phyloP scores from a whole-genome alignment of 371 early-diverging fungal species.

The Coemansia sp. region DNA sequence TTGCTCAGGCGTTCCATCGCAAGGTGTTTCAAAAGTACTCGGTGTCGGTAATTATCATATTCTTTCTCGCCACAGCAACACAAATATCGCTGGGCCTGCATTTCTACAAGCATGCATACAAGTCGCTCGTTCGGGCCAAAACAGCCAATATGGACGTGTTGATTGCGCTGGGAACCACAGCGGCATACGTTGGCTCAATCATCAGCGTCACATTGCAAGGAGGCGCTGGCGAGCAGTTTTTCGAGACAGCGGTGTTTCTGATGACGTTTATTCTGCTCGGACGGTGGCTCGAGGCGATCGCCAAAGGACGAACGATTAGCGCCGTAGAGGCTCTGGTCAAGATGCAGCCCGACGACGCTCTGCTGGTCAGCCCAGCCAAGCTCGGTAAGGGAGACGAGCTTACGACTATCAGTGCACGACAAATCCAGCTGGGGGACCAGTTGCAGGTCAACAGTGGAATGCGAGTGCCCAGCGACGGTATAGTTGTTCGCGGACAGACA shows the following conservation, averaged over 20 bases:
- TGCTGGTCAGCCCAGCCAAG: conserved; percentile 25
- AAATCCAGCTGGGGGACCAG: conserved; percentile 80
- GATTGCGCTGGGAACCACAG: conserved; percentile 80
- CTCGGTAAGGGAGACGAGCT: conserved; percentile 19
- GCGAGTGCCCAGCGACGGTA: conserved; percentile 89
- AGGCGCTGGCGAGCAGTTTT: conserved; percentile 68
- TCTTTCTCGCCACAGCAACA: conserved; percentile 72
- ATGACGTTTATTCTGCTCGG: conserved; percentile 88
- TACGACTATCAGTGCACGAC: conserved; percentile 71
- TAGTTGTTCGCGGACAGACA: conserved; percentile 70
- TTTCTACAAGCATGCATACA: conserved; percentile 76
- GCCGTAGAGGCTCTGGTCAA: conserved; percentile 57
- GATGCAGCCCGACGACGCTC: conserved; percentile 49
- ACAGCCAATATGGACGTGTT: conserved; percentile 95
- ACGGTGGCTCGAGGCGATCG: conserved; percentile 87
- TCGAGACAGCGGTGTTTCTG: conserved; percentile 86
- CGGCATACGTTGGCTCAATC: conserved; percentile 78
- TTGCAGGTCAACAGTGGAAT: conserved; percentile 86
- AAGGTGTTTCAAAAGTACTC: conserved; percentile 49
- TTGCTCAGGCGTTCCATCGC: conserved; percentile 32
- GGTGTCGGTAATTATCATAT: conserved; percentile 61
- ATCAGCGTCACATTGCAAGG: conserved; percentile 52
- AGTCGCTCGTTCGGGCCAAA: conserved; percentile 64
- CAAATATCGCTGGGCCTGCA: conserved; percentile 81
- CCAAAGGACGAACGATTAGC: conserved; percentile 86